A percentile compares a stretch with the other conserved stretches of the same genome.
Conservation (phyloP, 805 yeast species). For the Metschnikowia santaceciliae region DNA sequence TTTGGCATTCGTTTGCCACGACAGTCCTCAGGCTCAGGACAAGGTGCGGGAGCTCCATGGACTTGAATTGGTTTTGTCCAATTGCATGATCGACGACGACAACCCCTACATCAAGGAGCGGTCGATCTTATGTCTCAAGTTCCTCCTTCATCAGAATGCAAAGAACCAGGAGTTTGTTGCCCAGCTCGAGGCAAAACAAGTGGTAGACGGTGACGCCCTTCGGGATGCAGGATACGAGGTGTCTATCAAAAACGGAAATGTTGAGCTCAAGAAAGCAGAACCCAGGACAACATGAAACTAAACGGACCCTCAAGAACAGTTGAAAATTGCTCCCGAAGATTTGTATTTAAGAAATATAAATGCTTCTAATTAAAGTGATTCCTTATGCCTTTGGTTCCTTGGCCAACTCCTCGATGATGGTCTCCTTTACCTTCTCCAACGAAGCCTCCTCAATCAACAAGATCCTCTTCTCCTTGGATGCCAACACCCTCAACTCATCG, state of each 20-base stretch:
- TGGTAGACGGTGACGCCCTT: constrained; percentile 53
- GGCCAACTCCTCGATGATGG: constrained; percentile 66
- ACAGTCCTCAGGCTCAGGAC: constrained; percentile 60
- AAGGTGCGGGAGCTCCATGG: constrained; percentile 61
- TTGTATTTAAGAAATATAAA: neutral
- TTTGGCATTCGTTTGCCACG: constrained; percentile 52
- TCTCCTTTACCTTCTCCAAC: constrained; percentile 66
- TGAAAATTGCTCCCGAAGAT: neutral
- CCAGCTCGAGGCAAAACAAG: constrained; percentile 67
- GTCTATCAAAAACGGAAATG: constrained; percentile 66
- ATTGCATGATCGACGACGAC: constrained; percentile 80
- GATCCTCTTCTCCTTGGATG: constrained; percentile 70
- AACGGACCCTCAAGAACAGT: neutral
- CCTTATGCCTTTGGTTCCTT: constrained; percentile 15
- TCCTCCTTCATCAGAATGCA: constrained; percentile 57
- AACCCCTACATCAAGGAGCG: constrained; percentile 88
- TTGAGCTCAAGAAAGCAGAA: constrained; percentile 43
- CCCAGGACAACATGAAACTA: neutral
- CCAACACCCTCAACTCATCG: constrained; percentile 71
- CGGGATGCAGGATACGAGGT: constrained; percentile 74
- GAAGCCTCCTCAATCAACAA: constrained; percentile 68
- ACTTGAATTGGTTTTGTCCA: constrained; percentile 65
- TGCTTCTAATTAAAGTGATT: neutral
- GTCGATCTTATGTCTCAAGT: constrained; percentile 73
- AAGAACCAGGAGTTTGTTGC: constrained; percentile 77